Evolutionary conservation across 805 yeast species (phyloP).

Genomic region (Suhomyces sp.): DNA sequence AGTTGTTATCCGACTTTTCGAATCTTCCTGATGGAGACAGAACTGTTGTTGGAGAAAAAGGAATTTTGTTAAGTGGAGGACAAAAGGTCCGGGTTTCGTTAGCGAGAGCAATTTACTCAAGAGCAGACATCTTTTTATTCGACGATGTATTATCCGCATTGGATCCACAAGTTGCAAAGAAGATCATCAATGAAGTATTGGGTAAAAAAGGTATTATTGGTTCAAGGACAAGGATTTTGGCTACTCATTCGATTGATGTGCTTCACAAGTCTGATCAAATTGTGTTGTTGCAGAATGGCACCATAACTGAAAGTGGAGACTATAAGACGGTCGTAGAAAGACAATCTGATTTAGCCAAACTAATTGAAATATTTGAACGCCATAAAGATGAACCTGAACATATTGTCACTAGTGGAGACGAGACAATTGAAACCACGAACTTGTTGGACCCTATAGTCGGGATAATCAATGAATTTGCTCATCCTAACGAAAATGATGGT

Average conservation of each 20-base stretch:
- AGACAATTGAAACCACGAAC: no score
- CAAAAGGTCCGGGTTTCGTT: conserved; percentile 28
- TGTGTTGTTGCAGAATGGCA: conserved; percentile 53
- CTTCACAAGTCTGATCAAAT: conserved; percentile 54
- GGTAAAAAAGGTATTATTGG: conserved; percentile 21
- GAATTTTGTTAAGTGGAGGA: conserved; percentile 30
- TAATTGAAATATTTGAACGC: conserved; percentile 34
- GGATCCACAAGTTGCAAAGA: conserved; percentile 29
- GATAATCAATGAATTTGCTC: no score
- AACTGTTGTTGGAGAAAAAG: conserved; percentile 28
- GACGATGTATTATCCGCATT: conserved; percentile 28
- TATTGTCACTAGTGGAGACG: no score
- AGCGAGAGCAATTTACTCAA: conserved; percentile 28
- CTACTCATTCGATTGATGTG: conserved; percentile 24
- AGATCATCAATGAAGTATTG: conserved; percentile 22
- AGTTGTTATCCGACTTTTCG: conserved; percentile 22
- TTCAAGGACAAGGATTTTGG: conserved; percentile 23
- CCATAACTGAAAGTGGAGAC: conserved; percentile 54
- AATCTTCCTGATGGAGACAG: conserved; percentile 27
- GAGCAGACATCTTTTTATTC: conserved; percentile 25
- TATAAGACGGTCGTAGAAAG: conserved; percentile 47
- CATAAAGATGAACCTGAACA: no score
- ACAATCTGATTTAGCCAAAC: conserved; percentile 33
- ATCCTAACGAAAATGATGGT: no score
- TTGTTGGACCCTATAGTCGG: no score